phyloP scores from a whole-genome alignment of 2,329 filamentous ascomycete genomes.

The Alternaria novae-zelandiae region DNA sequence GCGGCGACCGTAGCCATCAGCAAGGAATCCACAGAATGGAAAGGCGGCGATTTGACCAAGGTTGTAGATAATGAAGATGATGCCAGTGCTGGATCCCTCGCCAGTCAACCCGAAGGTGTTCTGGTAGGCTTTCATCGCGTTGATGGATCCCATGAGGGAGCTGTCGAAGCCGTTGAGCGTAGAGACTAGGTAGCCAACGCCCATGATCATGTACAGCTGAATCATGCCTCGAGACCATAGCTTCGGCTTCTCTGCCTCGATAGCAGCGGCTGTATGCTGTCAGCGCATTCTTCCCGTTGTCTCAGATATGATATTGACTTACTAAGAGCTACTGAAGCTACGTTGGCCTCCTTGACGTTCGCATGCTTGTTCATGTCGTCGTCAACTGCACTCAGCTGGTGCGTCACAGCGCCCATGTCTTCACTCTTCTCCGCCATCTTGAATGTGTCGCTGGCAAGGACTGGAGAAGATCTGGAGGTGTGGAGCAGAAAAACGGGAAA shows the following conservation, averaged over 20 bases:
- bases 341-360: conserved; percentile 35
- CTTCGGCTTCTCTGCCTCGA: conserved; percentile 42
- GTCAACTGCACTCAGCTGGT: conserved; percentile 30
- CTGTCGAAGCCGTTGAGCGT: conserved; percentile 47
- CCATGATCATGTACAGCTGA: conserved; percentile 43
- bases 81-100: conserved; percentile 57
- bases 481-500: conserved; percentile 8
- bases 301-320: not conserved
- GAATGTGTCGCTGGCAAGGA: not conserved
- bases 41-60: conserved; percentile 60
- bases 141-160: conserved; percentile 57
- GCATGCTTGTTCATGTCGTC: conserved; percentile 28
- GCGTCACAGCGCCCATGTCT: conserved; percentile 27
- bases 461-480: not conserved
- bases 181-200: conserved; percentile 43
- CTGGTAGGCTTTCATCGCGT: conserved; percentile 61
- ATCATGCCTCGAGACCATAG: conserved; percentile 40
- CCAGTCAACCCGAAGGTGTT: conserved; percentile 57
- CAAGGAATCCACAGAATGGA: conserved; percentile 51
- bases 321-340: conserved; percentile 42
- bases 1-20: conserved; percentile 57
- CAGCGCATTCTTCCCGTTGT: not conserved
- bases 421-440: conserved; percentile 30
- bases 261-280: conserved; percentile 28
- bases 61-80: conserved; percentile 56